Evolutionary conservation across 148 eudicot genomes (phyloP).

Genomic region (Cornus controversa): DNA sequence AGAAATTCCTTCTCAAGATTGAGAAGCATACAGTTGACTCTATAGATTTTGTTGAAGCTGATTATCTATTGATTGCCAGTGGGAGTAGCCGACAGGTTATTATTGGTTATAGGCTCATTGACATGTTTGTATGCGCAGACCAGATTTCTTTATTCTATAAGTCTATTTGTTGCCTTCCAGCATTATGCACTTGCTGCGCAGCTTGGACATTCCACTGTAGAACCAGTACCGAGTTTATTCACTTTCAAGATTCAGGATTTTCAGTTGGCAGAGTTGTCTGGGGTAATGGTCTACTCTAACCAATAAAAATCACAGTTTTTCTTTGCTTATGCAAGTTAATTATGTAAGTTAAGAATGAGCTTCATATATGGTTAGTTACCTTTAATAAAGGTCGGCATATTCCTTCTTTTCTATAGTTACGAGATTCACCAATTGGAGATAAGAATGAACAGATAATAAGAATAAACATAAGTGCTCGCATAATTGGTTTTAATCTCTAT

Average conservation of each 20-base stretch:
- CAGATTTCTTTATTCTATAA: not conserved
- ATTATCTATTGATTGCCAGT: slow-evolving; percentile 72
- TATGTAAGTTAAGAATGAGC: not conserved
- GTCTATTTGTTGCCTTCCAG: slow-evolving; percentile 32
- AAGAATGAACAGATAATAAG: not conserved
- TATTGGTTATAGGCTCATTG: slow-evolving; percentile 8
- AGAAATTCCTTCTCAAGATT: slow-evolving; percentile 65
- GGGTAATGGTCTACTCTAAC: slow-evolving; percentile 41
- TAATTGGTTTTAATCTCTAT: slow-evolving; percentile 2
- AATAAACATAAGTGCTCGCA: not conserved
- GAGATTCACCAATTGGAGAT: not conserved
- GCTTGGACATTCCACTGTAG: slow-evolving; percentile 84
- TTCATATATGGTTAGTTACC: not conserved
- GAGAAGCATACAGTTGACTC: slow-evolving; percentile 53
- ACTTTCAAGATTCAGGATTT: slow-evolving; percentile 89
- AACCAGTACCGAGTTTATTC: slow-evolving; percentile 92
- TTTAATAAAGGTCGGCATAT: not conserved
- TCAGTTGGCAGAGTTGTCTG: slow-evolving; percentile 70
- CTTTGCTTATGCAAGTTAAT: not conserved
- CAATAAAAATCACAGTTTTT: not conserved
- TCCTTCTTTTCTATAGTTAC: not conserved
- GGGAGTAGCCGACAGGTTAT: slow-evolving; percentile 85
- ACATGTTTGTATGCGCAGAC: not conserved
- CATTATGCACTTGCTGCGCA: slow-evolving; percentile 82
- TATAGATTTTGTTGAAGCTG: slow-evolving; percentile 58